Base-by-base conservation (phyloP, 2,329 filamentous ascomycete genomes). In the Colletotrichum higginsianum region DNA sequence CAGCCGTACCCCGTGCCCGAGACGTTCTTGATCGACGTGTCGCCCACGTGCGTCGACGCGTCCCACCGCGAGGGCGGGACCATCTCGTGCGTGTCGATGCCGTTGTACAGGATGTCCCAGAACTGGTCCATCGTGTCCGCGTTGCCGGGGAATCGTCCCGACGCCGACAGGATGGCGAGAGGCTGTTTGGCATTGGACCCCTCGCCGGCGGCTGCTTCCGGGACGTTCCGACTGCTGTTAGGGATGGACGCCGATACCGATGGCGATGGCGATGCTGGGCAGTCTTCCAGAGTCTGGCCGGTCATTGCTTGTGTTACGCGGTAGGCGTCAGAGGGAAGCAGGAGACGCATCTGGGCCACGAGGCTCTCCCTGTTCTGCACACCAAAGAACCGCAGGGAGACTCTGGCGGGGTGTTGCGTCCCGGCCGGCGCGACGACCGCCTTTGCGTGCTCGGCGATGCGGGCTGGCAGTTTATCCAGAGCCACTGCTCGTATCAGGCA, bases 71-170 rank as follows among this genome's bases (percentile, higher is more conserved):
- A 66, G 13, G 67, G 74, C 56, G 68, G 23, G 70, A 73, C 68
- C 64, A 60, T 52, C 70, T 76, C 49, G 52, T 79, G 50, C 73
- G 75, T 52, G 65, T 79, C 58, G 73, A 77, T 78, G 3, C 74
- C 76, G 7, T 35, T 47, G 11, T 62, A 26, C 1, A 78, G 75
- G 5, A 78, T 60, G 2, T 79, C 70, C 80, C 81, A 82, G 42
- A 85, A 79, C 35, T 79, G 78, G 8, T 81, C 79, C 2, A 80
- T 81, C 7, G 72, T 79, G 0, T 80, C 79, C 2, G 79, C 80
- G 3, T 47, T 23, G 3, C 84, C 84, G 0, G 85, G 84, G 12
- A 86, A 82, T 0, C 84, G 78, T 21, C 85, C 85, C 0, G 81
- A 81, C 67, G 80, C 83, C 35, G 83, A 82, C 38, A 85, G 75